Conservation (phyloP, 305 asterid genomes). For the Fraxinus paxiana region DNA sequence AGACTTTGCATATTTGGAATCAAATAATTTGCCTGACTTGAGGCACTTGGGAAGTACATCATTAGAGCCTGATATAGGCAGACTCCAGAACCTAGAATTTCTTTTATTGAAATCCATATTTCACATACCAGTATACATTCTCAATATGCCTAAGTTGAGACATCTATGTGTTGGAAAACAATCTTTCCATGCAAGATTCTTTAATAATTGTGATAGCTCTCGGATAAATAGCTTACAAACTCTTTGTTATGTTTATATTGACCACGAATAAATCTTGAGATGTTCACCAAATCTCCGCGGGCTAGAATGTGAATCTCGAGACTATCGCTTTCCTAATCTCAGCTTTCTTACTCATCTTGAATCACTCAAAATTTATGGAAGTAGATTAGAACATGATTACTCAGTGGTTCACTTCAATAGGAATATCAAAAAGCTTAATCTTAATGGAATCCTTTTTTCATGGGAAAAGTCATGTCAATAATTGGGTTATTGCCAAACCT, state of each 20-base stretch:
- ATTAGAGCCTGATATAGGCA: background rate
- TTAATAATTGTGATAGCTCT: background rate
- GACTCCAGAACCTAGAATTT: background rate
- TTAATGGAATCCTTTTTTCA: no score
- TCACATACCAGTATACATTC: background rate
- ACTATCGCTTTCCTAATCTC: background rate
- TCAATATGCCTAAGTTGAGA: background rate
- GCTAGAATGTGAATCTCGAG: background rate
- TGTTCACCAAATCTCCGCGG: background rate
- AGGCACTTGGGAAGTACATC: background rate
- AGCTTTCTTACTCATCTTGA: background rate
- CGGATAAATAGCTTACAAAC: background rate
- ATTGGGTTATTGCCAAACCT: background rate
- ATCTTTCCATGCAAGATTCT: background rate
- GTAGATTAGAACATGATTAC: background rate
- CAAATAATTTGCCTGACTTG: background rate
- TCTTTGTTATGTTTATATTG: no score
- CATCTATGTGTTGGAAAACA: background rate
- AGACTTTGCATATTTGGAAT: no score
- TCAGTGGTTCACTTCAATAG: no score
- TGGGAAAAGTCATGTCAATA: background rate
- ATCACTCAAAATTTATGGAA: background rate
- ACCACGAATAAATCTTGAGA: no score
- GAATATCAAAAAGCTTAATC: background rate
- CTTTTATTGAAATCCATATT: background rate